Conservation (phyloP, 768 basidiomycete genomes). For the Mycena capillaripes region DNA sequence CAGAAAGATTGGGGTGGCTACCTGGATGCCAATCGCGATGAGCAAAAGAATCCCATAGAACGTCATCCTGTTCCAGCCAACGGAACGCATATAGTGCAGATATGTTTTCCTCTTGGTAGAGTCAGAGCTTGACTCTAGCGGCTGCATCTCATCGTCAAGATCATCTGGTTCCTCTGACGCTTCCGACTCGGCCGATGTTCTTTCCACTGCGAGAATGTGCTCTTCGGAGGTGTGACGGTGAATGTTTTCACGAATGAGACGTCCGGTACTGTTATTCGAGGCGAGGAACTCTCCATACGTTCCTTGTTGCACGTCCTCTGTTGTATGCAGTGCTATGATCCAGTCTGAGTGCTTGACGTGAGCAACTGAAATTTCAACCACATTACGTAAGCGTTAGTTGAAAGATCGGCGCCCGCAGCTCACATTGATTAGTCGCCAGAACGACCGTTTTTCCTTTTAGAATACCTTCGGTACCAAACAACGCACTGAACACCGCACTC, state of each 20-base stretch:
- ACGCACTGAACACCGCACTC: conserved; percentile 18
- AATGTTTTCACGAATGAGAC: conserved; percentile 14
- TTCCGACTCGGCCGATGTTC: background rate
- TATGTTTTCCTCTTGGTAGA: conserved; percentile 17
- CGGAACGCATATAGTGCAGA: conserved; percentile 30
- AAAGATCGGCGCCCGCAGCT: background rate
- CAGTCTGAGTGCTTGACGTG: conserved; percentile 21
- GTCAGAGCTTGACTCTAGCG: background rate
- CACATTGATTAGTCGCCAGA: conserved; percentile 19
- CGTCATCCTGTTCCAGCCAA: conserved; percentile 19
- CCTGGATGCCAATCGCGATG: conserved; percentile 26
- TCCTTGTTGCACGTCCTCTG: background rate
- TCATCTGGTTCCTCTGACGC: background rate
- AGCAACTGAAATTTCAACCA: conserved; percentile 22
- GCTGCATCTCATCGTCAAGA: background rate
- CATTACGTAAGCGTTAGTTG: conserved; percentile 12
- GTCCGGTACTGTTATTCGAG: conserved; percentile 5
- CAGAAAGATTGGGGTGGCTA: conserved; percentile 26
- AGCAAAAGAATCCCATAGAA: conserved; percentile 25
- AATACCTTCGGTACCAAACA: conserved; percentile 22
- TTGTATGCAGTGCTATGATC: conserved; percentile 21
- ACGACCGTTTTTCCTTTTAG: conserved; percentile 13
- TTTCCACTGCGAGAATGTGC: background rate
- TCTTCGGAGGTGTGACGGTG: background rate
- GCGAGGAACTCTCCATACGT: conserved; percentile 18